These are phyloP conservation scores for Erythrophleum fordii DNA, from an alignment of 306 rosid genomes.

Conservation along the genomic window DNA sequence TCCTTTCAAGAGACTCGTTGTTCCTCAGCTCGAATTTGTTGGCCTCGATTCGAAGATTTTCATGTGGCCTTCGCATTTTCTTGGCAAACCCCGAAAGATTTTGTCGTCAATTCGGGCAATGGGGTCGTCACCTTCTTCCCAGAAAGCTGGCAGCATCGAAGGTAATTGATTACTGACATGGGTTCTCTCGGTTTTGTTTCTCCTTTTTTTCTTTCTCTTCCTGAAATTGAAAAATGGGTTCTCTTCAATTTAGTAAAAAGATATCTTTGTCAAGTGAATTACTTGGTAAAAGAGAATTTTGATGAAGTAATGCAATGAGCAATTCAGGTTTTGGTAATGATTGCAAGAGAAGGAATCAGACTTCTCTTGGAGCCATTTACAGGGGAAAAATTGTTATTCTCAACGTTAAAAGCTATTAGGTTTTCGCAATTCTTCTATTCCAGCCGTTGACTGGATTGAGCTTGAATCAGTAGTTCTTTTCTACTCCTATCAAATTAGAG, in stretches of 20 bases:
- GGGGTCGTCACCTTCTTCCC: conserved; percentile 88
- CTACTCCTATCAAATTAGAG: neutral
- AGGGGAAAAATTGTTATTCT: neutral
- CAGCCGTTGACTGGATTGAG: neutral
- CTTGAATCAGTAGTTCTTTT: neutral
- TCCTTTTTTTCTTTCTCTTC: neutral
- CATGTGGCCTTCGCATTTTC: conserved; percentile 39
- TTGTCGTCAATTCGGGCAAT: conserved; percentile 57
- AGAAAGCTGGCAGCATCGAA: conserved; percentile 55
- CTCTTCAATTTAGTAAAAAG: neutral
- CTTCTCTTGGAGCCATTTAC: neutral
- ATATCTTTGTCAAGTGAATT: neutral
- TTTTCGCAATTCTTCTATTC: neutral
- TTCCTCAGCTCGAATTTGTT: conserved; percentile 39
- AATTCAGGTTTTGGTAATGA: neutral
- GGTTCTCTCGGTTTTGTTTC: conserved; percentile 9
- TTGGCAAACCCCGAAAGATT: conserved; percentile 45
- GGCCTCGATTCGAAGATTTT: conserved; percentile 39
- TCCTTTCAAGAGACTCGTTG: conserved; percentile 36
- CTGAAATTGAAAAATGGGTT: neutral
- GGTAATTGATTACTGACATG: conserved; percentile 38
- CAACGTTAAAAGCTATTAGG: neutral
- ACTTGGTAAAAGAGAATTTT: neutral
- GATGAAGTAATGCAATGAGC: neutral
- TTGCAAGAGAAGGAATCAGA: neutral